Base-by-base conservation (phyloP, 2,329 filamentous ascomycete species). In the Aspergillus spinulosporus region DNA sequence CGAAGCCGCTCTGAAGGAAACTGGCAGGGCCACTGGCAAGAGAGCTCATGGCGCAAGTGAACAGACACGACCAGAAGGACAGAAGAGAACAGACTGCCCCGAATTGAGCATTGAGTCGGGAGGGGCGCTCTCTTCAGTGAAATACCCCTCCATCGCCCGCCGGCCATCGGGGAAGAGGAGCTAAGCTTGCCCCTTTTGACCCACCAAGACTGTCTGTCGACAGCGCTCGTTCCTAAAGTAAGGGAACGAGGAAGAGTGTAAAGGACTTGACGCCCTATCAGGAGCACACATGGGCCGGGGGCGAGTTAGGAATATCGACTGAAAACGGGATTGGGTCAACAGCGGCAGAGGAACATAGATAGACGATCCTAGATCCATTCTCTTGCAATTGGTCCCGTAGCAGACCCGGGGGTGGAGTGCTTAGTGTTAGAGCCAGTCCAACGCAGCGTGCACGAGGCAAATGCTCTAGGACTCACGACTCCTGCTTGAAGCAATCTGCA, bases 281-380 rank as follows among this genome's bases (percentile, higher is more conserved):
- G 53, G 52, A 49, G 42, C 29, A 71, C 70, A 73, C 70, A 72
- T 72, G 70, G 67, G 62, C 60, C 51, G 26, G 47, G 55, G 40
- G 28, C 14, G 49, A 52, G 46, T 47, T 5, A 53, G 31, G 40
- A 12, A 40, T 43, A 49, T 43, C 36, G 51, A 49, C 53, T 55
- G 40, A 42, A 52, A 52, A 32, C 50, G 49, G 44, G 44, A 55
- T 15, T 49, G 49, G 40, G 40, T 58, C 42, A 29, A 58, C 52
- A 43, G 44, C 42, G 39, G 55, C 58, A 51, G 54, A 52, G 44
- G 49, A 32, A 43, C 45, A 46, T 42, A n/a, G 45, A 47, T 32
- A 48, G 48, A 44, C 29, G 49, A 58, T 44, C 56, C 52, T 55
- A 51, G 44, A 34, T 46, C 47, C 46, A 39, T 46, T 42, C 21